Percentiles rank a stretch among this genome's conserved stretches.
These are phyloP conservation scores for Penicillium sp. DNA, from an alignment of 2,329 filamentous ascomycete species.

Conservation along the genomic window DNA sequence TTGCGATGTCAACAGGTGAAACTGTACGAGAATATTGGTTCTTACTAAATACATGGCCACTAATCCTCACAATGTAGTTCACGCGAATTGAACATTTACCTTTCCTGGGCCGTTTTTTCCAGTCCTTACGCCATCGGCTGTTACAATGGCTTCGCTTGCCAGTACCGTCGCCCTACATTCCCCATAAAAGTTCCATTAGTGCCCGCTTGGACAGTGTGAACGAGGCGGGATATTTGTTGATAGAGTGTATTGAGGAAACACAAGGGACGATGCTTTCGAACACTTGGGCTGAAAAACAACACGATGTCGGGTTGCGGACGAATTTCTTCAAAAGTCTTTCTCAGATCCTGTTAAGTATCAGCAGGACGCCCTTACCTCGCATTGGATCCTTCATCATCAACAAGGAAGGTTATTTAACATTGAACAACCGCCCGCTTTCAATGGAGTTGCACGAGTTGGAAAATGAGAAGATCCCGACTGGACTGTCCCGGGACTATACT, in stretches of 20 bases:
- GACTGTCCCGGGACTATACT: conserved; percentile 5
- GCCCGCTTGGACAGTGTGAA: not conserved
- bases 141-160: conserved; percentile 6
- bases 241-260: conserved; percentile 7
- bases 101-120: conserved; percentile 4
- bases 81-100: conserved; percentile 2
- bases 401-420: conserved; percentile 20
- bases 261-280: conserved; percentile 25
- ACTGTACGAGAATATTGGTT: conserved; percentile 28
- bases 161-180: conserved; percentile 1
- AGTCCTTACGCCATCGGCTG: conserved; percentile 6
- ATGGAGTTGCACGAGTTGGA: conserved; percentile 14
- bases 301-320: conserved; percentile 13
- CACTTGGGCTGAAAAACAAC: conserved; percentile 16
- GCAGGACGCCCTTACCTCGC: conserved; percentile 24
- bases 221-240: conserved; percentile 1
- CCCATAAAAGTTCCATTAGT: not conserved
- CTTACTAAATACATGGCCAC: not conserved
- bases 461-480: conserved; percentile 11
- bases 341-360: conserved; percentile 17
- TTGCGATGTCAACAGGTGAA: conserved; percentile 25
- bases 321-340: conserved; percentile 24
- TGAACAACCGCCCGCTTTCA: conserved; percentile 17
- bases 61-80: not conserved
- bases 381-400: conserved; percentile 38